Percentiles rank a stretch among this genome's conserved stretches.
Conservation (phyloP, 2,329 filamentous ascomycete species). For the Botryosphaeria agaves region DNA sequence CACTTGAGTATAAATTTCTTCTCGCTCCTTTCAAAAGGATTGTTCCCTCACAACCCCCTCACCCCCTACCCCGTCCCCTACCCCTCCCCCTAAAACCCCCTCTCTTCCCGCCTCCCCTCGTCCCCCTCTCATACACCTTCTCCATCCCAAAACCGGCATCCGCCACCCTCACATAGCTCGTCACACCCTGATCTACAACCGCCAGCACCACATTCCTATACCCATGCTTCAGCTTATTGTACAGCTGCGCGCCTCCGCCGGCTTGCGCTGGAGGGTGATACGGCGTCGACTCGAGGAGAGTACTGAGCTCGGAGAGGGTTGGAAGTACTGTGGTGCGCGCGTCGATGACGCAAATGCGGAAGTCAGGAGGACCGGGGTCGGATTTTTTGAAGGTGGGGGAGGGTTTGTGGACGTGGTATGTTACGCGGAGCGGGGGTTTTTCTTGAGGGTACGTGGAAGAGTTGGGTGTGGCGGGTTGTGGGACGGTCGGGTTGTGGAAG, state of each 20-base stretch:
- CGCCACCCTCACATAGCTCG: conserved; percentile 69
- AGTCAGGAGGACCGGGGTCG: conserved; percentile 63
- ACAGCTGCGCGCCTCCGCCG: conserved; percentile 34
- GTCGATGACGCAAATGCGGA: conserved; percentile 67
- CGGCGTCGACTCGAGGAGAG: conserved; percentile 57
- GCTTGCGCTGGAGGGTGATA: conserved; percentile 42
- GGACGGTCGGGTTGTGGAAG: conserved; percentile 41
- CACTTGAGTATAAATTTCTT: no score
- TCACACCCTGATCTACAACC: conserved; percentile 75
- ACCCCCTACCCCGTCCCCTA: conserved; percentile 18
- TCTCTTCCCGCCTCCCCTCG: conserved; percentile 19
- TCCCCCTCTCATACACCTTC: conserved; percentile 45
- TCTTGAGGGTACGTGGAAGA: conserved; percentile 9
- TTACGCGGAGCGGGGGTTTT: conserved; percentile 47
- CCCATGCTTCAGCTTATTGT: conserved; percentile 68
- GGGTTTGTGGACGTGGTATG: conserved; percentile 73
- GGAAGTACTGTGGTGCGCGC: conserved; percentile 56
- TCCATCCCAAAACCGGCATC: conserved; percentile 65
- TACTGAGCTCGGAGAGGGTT: conserved; percentile 50
- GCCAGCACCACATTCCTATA: conserved; percentile 71
- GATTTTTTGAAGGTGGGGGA: conserved; percentile 56
- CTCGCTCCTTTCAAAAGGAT: no score
- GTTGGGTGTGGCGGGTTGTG: conserved; percentile 10
- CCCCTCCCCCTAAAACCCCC: conserved; percentile 19
- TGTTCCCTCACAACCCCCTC: no score